Evolutionary conservation across 2,329 filamentous ascomycete species (phyloP).

Genomic region (Trichophyton schoenleinii): DNA sequence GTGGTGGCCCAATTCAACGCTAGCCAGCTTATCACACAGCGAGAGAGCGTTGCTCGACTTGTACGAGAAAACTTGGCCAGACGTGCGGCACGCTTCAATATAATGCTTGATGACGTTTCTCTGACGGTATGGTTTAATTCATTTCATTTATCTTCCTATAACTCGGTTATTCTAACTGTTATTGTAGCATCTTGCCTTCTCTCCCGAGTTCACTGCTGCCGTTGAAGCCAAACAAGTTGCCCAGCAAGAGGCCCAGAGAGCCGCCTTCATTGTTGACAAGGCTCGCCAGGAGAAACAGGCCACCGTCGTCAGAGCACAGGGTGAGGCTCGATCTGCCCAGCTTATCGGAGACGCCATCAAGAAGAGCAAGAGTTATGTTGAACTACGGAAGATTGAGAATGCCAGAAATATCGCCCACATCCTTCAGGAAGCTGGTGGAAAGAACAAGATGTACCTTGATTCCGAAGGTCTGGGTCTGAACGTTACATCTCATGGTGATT

Average conservation of each 20-base stretch:
- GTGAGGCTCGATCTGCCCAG: conserved; percentile 95
- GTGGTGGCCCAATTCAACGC: conserved; percentile 99
- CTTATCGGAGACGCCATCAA: conserved; percentile 98
- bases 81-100: conserved; percentile 91
- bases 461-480: conserved; percentile 84
- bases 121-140: conserved; percentile 55
- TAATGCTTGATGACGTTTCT: conserved; percentile 92
- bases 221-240: conserved; percentile 59
- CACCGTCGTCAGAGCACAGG: conserved; percentile 94
- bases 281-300: conserved; percentile 98
- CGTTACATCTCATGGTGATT: conserved; percentile 40
- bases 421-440: conserved; percentile 70
- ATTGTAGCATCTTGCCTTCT: conserved; percentile 53
- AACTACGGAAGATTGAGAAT: conserved; percentile 97
- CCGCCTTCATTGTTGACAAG: conserved; percentile 97
- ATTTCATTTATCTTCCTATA: background rate
- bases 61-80: conserved; percentile 87
- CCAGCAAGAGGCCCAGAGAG: conserved; percentile 87
- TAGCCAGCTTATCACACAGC: conserved; percentile 94
- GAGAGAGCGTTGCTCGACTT: conserved; percentile 85
- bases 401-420: conserved; percentile 78
- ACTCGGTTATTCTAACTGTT: background rate
- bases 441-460: conserved; percentile 91
- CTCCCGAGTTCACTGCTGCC: conserved; percentile 55
- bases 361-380: conserved; percentile 95